phyloP scores from a whole-genome alignment of 2,329 filamentous ascomycete species.

The Clarireedia paspali region DNA sequence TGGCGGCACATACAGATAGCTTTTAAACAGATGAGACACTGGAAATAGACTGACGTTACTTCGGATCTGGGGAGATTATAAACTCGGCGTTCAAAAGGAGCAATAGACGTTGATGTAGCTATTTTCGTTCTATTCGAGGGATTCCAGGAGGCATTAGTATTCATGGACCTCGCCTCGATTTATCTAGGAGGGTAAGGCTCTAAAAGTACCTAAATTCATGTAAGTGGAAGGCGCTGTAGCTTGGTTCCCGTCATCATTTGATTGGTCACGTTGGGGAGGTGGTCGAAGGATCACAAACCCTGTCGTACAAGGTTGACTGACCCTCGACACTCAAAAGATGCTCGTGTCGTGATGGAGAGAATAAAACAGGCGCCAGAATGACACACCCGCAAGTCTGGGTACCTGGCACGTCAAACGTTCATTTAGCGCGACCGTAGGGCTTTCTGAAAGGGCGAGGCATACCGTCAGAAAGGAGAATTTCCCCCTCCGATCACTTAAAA shows the following conservation, averaged over 20 bases:
- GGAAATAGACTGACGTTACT: conserved; percentile 9
- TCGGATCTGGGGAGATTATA: conserved; percentile 12
- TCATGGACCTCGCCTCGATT: conserved; percentile 23
- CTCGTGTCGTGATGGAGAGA: conserved; percentile 7
- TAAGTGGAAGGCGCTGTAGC: conserved; percentile 9
- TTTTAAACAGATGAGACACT: conserved; percentile 14
- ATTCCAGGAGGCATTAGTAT: conserved; percentile 22
- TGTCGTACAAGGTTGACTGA: conserved; percentile 1
- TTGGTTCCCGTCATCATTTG: conserved; percentile 7
- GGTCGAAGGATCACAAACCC: conserved; percentile 7
- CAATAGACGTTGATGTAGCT: conserved; percentile 22
- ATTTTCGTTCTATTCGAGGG: conserved; percentile 26
- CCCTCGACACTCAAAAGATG: conserved; percentile 1
- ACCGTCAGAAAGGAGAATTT: conserved; percentile 4
- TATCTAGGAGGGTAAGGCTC: conserved; percentile 20
- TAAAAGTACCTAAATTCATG: conserved; percentile 18
- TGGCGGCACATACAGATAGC: conserved; percentile 15
- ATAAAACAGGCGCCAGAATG: conserved; percentile 10
- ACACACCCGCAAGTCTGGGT: conserved; percentile 29
- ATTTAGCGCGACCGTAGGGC: conserved; percentile 9
- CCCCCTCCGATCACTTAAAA: conserved; percentile 3
- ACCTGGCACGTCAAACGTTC: conserved; percentile 26
- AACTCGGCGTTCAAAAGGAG: conserved; percentile 9
- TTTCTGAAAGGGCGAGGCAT: conserved; percentile 7
- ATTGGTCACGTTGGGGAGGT: conserved; percentile 9